Conservation (phyloP, 306 rosid species). For the Astragalus glycyphyllos region DNA sequence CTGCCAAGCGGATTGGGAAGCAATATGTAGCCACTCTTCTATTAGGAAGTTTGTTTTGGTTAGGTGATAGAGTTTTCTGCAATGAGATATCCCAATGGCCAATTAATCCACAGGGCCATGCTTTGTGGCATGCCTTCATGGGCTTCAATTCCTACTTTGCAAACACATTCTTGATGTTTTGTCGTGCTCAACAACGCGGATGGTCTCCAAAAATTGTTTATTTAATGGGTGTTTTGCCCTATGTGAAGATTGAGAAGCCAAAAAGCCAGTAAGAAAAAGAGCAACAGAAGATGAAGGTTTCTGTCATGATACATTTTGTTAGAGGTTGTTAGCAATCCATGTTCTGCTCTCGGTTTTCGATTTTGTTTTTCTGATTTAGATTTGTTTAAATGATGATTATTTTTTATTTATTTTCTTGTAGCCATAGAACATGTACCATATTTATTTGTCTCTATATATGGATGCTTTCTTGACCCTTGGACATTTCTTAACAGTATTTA, state of each 20-base stretch:
- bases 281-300: slow-evolving; percentile 39
- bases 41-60: slow-evolving; percentile 73
- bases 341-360: slow-evolving; percentile 30
- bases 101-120: slow-evolving; percentile 85
- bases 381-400: slow-evolving; percentile 37
- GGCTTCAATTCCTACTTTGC: slow-evolving; percentile 76
- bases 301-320: slow-evolving; percentile 38
- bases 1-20: slow-evolving; percentile 68
- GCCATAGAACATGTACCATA: slow-evolving; percentile 59
- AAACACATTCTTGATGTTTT: slow-evolving; percentile 89
- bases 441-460: slow-evolving; percentile 37
- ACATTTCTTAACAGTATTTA: slow-evolving; percentile 18
- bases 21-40: slow-evolving; percentile 62
- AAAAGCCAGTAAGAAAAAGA: slow-evolving; percentile 62
- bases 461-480: slow-evolving; percentile 42
- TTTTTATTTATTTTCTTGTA: slow-evolving; percentile 46
- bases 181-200: slow-evolving; percentile 84
- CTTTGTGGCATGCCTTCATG: slow-evolving; percentile 86
- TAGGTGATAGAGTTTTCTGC: slow-evolving; percentile 68
- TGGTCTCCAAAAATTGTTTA: slow-evolving; percentile 68
- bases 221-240: slow-evolving; percentile 72
- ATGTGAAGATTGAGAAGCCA: slow-evolving; percentile 79
- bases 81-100: slow-evolving; percentile 64
- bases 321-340: slow-evolving; percentile 31
- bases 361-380: slow-evolving; percentile 42